Conservation (phyloP, 257 asterid genomes). For the Nicotiana noctiflora region DNA sequence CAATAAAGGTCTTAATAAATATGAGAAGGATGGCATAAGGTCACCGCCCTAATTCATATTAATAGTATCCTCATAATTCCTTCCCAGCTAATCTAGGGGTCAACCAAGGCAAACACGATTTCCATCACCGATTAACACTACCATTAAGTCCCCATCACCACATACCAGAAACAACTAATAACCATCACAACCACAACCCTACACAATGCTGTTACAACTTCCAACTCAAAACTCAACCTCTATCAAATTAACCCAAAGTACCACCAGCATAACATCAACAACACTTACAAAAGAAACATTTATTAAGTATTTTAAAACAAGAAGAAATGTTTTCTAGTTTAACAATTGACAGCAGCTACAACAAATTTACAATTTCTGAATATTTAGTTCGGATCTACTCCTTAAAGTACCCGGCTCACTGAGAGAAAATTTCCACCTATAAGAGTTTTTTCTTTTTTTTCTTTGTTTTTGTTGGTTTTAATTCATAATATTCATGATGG, state of each 20-base stretch:
- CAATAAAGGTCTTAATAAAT: not conserved
- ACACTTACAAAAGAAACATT: not conserved
- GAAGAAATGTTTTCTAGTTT: not conserved
- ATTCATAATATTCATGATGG: not conserved
- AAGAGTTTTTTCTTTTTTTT: not conserved
- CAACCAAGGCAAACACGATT: not conserved
- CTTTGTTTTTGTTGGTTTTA: not conserved
- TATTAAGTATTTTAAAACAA: not conserved
- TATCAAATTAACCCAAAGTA: not conserved
- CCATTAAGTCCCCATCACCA: not conserved
- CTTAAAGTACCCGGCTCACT: not conserved
- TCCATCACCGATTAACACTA: not conserved
- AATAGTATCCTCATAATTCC: not conserved
- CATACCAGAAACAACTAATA: not conserved
- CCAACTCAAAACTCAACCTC: not conserved
- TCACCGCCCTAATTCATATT: not conserved
- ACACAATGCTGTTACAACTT: not conserved
- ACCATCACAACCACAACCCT: not conserved
- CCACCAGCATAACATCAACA: not conserved
- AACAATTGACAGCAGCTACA: not conserved
- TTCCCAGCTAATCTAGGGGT: not conserved
- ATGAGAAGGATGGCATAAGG: not conserved
- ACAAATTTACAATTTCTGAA: not conserved
- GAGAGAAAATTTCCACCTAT: not conserved
- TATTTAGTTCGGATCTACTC: not conserved